Percentiles rank a stretch among this genome's conserved stretches.
These are phyloP conservation scores for Umbilicus rupestris DNA, from an alignment of 164 flowering plant species.

Conservation along the genomic window DNA sequence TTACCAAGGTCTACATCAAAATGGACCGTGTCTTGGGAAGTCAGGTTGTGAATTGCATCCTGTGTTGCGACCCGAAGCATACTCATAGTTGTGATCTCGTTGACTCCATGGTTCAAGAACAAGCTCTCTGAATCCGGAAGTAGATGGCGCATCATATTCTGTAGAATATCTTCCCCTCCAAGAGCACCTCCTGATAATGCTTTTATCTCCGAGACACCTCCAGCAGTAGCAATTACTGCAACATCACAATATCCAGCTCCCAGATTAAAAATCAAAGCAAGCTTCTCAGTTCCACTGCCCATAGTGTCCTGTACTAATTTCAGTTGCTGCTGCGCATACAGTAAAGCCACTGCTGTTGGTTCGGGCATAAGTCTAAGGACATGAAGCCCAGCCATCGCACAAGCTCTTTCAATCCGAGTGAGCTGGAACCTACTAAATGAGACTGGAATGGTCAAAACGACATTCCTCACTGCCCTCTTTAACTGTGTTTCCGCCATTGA, in stretches of 20 bases:
- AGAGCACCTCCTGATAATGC: constrained; percentile 56
- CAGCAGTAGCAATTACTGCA: constrained; percentile 74
- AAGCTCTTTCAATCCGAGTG: constrained; percentile 73
- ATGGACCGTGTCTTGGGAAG: constrained; percentile 34
- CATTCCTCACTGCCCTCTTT: constrained; percentile 52
- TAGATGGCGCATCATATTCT: constrained; percentile 59
- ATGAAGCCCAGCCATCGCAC: constrained; percentile 95
- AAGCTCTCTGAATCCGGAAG: constrained; percentile 42
- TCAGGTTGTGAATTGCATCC: constrained; percentile 75
- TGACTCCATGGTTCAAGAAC: constrained; percentile 36
- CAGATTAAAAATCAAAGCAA: constrained; percentile 76
- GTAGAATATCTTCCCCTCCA: constrained; percentile 88
- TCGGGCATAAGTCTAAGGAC: constrained; percentile 88
- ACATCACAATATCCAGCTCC: constrained; percentile 89
- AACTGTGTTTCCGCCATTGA: constrained; percentile 64
- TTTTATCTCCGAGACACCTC: constrained; percentile 91
- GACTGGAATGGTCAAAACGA: constrained; percentile 71
- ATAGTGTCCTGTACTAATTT: constrained; percentile 44
- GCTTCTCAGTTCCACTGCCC: constrained; percentile 75
- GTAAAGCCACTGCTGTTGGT: constrained; percentile 81
- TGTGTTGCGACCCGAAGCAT: constrained; percentile 67
- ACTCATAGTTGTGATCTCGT: constrained; percentile 54
- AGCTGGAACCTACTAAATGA: constrained; percentile 82
- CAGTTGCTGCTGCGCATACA: constrained; percentile 84
- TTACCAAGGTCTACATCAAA: constrained; percentile 62